A percentile compares a stretch with the other conserved stretches of the same genome.
phyloP scores from a whole-genome alignment of 768 basidiomycete species.

The Hygrophorus pudorinus region DNA sequence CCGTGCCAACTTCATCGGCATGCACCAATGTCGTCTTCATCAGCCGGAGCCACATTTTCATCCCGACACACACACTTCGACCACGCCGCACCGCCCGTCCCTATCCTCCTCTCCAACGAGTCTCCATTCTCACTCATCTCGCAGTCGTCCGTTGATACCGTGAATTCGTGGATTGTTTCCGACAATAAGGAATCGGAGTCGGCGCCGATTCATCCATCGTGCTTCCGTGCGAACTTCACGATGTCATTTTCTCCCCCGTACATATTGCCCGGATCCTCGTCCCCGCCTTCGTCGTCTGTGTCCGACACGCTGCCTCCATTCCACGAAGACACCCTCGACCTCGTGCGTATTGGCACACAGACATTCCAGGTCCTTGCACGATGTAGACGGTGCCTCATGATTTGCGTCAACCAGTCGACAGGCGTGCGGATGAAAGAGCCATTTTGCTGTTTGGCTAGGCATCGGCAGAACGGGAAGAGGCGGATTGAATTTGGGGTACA shows the following conservation, averaged over 20 bases:
- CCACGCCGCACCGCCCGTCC: conserved; percentile 6
- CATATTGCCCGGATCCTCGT: background rate
- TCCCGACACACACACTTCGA: conserved; percentile 12
- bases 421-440: conserved; percentile 12
- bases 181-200: background rate
- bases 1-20: conserved; percentile 8
- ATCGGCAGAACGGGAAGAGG: too few species aligned
- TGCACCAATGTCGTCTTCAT: background rate
- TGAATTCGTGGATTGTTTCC: conserved; percentile 10
- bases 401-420: conserved; percentile 12
- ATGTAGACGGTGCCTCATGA: conserved; percentile 13
- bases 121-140: conserved; percentile 14
- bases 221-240: conserved; percentile 12
- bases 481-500: too few species aligned
- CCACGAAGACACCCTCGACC: conserved; percentile 10
- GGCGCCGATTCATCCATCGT: conserved; percentile 7
- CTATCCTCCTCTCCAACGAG: conserved; percentile 13
- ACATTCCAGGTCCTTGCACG: conserved; percentile 14
- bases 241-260: conserved; percentile 3
- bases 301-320: conserved; percentile 7
- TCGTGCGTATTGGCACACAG: conserved; percentile 11
- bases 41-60: background rate
- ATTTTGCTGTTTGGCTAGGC: conserved; percentile 9
- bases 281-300: background rate
- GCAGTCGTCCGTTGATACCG: conserved; percentile 11